Evolutionary conservation across 2,329 filamentous ascomycete species (phyloP), one percentile per base, ranked within the genome.

Genomic region (Fusarium sp.): DNA sequence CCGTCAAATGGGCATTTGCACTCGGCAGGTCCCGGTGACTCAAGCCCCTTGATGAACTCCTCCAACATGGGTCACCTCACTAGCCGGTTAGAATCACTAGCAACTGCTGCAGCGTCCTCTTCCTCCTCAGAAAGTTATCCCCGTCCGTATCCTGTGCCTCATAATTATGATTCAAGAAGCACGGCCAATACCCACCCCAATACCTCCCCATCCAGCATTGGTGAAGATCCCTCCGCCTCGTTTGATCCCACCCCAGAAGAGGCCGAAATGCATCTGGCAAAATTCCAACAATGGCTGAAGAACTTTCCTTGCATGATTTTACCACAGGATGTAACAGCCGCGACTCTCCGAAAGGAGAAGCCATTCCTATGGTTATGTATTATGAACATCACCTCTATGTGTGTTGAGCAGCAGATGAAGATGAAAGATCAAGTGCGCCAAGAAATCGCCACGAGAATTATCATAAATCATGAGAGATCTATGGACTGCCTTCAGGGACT

Each of bases 401-500:
- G 84, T 4, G 79, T 81, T 0, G 75, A 80, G 7, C 81, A 84
- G 58, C 86, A 88, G 63, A 56, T 79, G 0, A 77, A 79, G 3
- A 75, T 87, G 41, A 81, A 81, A 41, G 83, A 83, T 5, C 82
- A 80, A 24, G 79, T 87, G 11, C 85, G 85, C 47, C 81, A 84
- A 49, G 81, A 85, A 33, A 59, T 89, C 20, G 83, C 86, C 0
- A 81, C 84, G n/a, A 84, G 83, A 63, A 79, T 88, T 33, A 74
- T 90, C 12, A 66, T 88, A 18, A 82, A 86, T 15, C 80, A 83
- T n/a, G 87, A 89, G 63, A 84, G 85, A 57, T 84, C 78, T 54
- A 80, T 90, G 44, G 89, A 90, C 70, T 70, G 90, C 17, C 79
- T 91, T 5, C 81, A 87, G 17, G 88, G 88, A 1, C 66, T 90